A percentile compares a stretch with the other conserved stretches of the same genome.
These are phyloP conservation scores for Podosphaera leucotricha DNA, from an alignment of 2,329 filamentous ascomycete genomes.

Conservation along the genomic window DNA sequence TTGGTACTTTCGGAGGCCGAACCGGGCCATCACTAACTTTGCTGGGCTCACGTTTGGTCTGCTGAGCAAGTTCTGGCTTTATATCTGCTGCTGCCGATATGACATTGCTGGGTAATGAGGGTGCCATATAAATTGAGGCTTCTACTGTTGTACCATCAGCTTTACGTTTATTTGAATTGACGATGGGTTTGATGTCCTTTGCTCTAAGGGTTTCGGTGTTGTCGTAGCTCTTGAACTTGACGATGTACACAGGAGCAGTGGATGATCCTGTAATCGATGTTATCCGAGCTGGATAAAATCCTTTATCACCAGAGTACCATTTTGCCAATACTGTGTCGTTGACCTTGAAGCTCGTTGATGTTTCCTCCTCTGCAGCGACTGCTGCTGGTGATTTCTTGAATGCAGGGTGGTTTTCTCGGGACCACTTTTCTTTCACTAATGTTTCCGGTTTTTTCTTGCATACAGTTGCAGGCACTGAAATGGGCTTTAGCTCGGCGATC, in stretches of 20 bases:
- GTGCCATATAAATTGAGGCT: slow-evolving; percentile 20
- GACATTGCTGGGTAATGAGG: slow-evolving; percentile 18
- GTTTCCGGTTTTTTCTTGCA: slow-evolving; percentile 22
- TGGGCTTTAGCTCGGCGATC: slow-evolving; percentile 55
- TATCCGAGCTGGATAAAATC: slow-evolving; percentile 80
- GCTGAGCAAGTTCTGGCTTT: slow-evolving; percentile 37
- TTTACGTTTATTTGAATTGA: slow-evolving; percentile 57
- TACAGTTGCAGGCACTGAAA: slow-evolving; percentile 19
- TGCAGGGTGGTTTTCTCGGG: slow-evolving; percentile 57
- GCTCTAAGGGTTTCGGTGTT: slow-evolving; percentile 61
- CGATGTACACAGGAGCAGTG: slow-evolving; percentile 76
- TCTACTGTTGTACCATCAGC: slow-evolving; percentile 45
- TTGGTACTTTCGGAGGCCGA: slow-evolving; percentile 45
- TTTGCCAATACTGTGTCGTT: slow-evolving; percentile 81
- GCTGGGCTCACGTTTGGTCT: slow-evolving; percentile 37
- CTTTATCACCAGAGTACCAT: slow-evolving; percentile 73
- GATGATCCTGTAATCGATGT: slow-evolving; percentile 82
- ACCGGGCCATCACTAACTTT: slow-evolving; percentile 35
- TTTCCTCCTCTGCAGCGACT: slow-evolving; percentile 25
- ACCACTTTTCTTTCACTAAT: slow-evolving; percentile 48
- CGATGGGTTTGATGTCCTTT: slow-evolving; percentile 62
- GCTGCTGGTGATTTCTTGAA: slow-evolving; percentile 34
- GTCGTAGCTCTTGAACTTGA: slow-evolving; percentile 84
- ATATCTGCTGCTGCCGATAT: slow-evolving; percentile 25
- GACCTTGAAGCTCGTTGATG: slow-evolving; percentile 44